Percentiles rank a stretch among this genome's conserved stretches.
phyloP scores from a whole-genome alignment of 1,139 yeast genomes.

The Hyphopichia fennica region DNA sequence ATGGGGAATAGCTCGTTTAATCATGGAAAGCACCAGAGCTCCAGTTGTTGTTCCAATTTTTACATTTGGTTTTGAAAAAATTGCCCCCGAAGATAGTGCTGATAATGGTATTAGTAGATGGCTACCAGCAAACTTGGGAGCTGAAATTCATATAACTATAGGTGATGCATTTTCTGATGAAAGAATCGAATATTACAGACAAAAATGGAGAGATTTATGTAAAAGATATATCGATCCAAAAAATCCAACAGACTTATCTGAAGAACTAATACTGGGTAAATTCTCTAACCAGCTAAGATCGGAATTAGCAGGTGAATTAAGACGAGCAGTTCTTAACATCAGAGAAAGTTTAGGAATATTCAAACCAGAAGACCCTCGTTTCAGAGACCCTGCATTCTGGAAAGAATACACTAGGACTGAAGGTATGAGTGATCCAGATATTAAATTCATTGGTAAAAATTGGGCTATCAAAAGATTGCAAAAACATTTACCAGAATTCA shows the following conservation, averaged over 20 bases:
- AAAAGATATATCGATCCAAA: conserved; percentile 48
- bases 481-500: conserved; percentile 48
- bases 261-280: conserved; percentile 59
- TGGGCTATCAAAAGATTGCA: conserved; percentile 79
- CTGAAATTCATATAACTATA: conserved; percentile 65
- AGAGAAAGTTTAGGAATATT: conserved; percentile 55
- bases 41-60: conserved; percentile 92
- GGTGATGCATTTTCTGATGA: conserved; percentile 72
- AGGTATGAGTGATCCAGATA: conserved; percentile 67
- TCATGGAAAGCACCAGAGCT: conserved; percentile 77
- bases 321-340: conserved; percentile 62
- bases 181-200: conserved; percentile 58
- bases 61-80: conserved; percentile 80
- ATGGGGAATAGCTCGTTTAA: conserved; percentile 89
- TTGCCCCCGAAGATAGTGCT: conserved; percentile 77
- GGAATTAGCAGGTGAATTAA: conserved; percentile 64
- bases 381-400: conserved; percentile 75
- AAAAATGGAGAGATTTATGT: conserved; percentile 67
- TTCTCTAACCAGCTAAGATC: conserved; percentile 67
- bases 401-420: conserved; percentile 58
- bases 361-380: conserved; percentile 57
- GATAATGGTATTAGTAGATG: conserved; percentile 53
- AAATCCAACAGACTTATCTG: conserved; percentile 59
- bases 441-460: conserved; percentile 68
- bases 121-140: conserved; percentile 66